Conservation (phyloP, 1,139 yeast genomes). For the Petasospora fabianii region DNA sequence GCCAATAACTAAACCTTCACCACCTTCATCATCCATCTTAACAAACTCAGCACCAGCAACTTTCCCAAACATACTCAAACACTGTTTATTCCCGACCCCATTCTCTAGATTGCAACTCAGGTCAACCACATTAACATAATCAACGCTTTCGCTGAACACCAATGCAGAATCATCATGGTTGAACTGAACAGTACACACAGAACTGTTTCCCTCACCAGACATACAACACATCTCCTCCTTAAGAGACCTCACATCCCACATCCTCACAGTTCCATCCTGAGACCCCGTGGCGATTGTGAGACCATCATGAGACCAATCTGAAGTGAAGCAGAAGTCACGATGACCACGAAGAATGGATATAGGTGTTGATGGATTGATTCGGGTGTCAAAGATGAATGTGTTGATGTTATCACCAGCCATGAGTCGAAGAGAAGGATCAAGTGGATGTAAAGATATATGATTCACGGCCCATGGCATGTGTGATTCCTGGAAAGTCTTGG, state of each 20-base stretch:
- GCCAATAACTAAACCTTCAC: constrained; percentile 50
- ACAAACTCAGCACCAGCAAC: constrained; percentile 53
- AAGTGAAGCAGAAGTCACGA: constrained; percentile 54
- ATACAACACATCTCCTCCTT: constrained; percentile 38
- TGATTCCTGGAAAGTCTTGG: constrained; percentile 19
- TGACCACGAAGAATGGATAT: constrained; percentile 39
- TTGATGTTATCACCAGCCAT: constrained; percentile 50
- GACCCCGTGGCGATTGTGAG: constrained; percentile 51
- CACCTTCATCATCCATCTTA: constrained; percentile 42
- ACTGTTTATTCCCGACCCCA: constrained; percentile 34
- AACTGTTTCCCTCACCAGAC: constrained; percentile 30
- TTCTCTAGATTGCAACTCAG: constrained; percentile 32
- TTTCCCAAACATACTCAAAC: constrained; percentile 54
- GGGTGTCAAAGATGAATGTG: constrained; percentile 43
- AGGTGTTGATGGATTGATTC: constrained; percentile 27
- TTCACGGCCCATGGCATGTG: constrained; percentile 49
- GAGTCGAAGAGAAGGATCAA: constrained; percentile 36
- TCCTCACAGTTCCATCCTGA: constrained; percentile 56
- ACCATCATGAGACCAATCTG: constrained; percentile 53
- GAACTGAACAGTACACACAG: constrained; percentile 49
- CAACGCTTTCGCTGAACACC: constrained; percentile 59
- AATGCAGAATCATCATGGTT: constrained; percentile 43
- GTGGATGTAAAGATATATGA: constrained; percentile 42
- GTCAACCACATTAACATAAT: constrained; percentile 51
- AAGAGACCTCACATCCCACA: constrained; percentile 31